Conservation (phyloP, 2,329 filamentous ascomycete species). For the Sphaceloma murrayae region DNA sequence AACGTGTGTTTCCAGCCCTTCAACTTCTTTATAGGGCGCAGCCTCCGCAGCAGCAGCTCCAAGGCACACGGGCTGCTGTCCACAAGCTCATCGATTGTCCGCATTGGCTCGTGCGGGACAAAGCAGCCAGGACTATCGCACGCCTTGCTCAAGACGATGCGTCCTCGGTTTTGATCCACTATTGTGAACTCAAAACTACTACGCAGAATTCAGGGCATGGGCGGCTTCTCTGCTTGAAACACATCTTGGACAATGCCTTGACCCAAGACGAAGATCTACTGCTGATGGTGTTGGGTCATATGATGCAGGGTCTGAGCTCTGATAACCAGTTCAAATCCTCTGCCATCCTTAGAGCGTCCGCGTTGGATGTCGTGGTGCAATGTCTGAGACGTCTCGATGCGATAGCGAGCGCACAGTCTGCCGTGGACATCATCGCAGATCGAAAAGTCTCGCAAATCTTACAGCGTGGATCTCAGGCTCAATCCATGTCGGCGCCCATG, state of each 20-base stretch:
- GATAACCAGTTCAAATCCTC: constrained; percentile 5
- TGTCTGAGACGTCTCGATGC: not conserved
- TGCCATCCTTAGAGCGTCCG: not conserved
- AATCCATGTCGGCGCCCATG: too few relatives aligned
- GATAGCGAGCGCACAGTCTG: too few relatives aligned
- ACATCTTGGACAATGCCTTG: constrained; percentile 18
- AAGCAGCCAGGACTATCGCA: constrained; percentile 61
- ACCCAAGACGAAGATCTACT: not conserved
- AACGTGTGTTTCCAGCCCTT: constrained; percentile 73
- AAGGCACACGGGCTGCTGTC: constrained; percentile 50
- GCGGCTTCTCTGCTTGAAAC: constrained; percentile 25
- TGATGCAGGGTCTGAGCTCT: not conserved
- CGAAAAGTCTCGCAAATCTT: too few relatives aligned
- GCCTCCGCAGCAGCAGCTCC: constrained; percentile 49
- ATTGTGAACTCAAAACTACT: not conserved
- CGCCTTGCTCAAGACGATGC: constrained; percentile 25
- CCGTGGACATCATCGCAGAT: too few relatives aligned
- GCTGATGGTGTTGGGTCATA: not conserved
- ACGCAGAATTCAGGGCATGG: constrained; percentile 29
- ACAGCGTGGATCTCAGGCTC: too few relatives aligned
- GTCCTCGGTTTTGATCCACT: not conserved
- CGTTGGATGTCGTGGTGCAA: not conserved
- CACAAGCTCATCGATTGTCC: constrained; percentile 55
- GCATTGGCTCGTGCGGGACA: constrained; percentile 74
- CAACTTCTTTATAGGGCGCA: constrained; percentile 67